Percentiles rank a stretch among this genome's conserved stretches.
phyloP scores from a whole-genome alignment of 345 rosid genomes.

The Sonneratia alba region DNA sequence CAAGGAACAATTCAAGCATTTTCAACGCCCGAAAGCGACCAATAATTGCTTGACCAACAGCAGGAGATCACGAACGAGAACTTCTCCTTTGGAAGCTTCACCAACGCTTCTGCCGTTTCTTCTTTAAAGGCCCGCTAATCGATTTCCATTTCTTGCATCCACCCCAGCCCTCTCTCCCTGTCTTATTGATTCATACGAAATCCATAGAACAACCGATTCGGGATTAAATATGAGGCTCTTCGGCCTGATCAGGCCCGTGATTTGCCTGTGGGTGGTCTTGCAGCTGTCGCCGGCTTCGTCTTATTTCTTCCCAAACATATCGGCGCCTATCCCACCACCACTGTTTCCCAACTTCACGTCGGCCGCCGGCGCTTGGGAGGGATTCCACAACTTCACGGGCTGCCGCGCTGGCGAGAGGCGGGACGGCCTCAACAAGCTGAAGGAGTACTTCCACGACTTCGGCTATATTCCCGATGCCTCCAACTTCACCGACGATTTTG shows the following conservation, averaged over 20 bases:
- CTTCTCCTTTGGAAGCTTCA: slow-evolving; percentile 22
- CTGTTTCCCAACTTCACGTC: slow-evolving; percentile 13
- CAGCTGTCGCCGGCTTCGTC: slow-evolving; percentile 15
- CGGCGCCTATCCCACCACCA: slow-evolving; percentile 28
- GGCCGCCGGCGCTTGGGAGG: slow-evolving; percentile 41
- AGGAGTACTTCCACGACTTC: slow-evolving; percentile 61
- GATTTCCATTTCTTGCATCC: background rate
- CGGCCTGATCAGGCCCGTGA: background rate
- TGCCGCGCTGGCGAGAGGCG: slow-evolving; percentile 48
- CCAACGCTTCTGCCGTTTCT: slow-evolving; percentile 18
- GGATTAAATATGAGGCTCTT: background rate
- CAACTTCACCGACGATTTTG: slow-evolving; percentile 66
- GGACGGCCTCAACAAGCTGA: slow-evolving; percentile 56
- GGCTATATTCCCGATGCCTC: slow-evolving; percentile 49
- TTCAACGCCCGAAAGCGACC: slow-evolving; percentile 1
- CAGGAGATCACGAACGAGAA: too few species aligned
- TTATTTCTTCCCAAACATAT: slow-evolving; percentile 29
- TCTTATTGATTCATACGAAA: background rate
- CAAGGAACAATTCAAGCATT: background rate
- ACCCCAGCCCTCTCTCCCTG: background rate
- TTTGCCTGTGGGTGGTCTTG: slow-evolving; percentile 2
- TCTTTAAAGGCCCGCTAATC: background rate
- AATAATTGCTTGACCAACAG: background rate
- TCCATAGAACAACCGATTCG: background rate
- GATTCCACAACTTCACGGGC: slow-evolving; percentile 48